Evolutionary conservation across 805 yeast species (phyloP).

Genomic region (Saccharomycopsis malanga): DNA sequence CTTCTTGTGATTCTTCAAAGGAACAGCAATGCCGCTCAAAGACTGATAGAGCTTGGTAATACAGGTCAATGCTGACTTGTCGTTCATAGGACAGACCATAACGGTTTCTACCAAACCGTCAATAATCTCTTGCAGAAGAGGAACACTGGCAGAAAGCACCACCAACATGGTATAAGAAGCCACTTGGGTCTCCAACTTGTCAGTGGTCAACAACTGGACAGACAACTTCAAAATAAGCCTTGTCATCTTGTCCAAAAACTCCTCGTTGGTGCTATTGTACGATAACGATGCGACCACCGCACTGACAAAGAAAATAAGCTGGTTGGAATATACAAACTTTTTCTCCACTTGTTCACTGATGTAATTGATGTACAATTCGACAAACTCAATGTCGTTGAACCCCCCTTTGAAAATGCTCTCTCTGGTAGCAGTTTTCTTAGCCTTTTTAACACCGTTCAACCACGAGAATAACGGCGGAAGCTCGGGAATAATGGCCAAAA

Average conservation of each 20-base stretch:
- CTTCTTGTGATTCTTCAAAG: neutral
- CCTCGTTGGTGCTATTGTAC: constrained; percentile 36
- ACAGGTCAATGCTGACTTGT: constrained; percentile 40
- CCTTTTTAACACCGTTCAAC: constrained; percentile 58
- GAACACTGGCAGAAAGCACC: constrained; percentile 67
- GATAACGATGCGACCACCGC: constrained; percentile 63
- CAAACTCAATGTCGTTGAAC: constrained; percentile 62
- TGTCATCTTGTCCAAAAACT: constrained; percentile 41
- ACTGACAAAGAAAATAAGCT: constrained; percentile 74
- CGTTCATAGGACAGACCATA: constrained; percentile 36
- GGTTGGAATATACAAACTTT: constrained; percentile 55
- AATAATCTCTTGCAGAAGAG: constrained; percentile 46
- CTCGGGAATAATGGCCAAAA: constrained; percentile 62
- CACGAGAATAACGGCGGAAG: constrained; percentile 80
- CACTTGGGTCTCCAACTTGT: constrained; percentile 56
- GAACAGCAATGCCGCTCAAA: constrained; percentile 24
- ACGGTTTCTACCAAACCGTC: constrained; percentile 58
- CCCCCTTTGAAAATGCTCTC: constrained; percentile 58
- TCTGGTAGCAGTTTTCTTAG: constrained; percentile 57
- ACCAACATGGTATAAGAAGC: constrained; percentile 79
- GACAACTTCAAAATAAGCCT: constrained; percentile 54
- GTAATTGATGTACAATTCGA: constrained; percentile 57
- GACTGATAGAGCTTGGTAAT: constrained; percentile 45
- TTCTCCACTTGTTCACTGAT: constrained; percentile 38
- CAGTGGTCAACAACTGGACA: constrained; percentile 45